A percentile compares a stretch with the other conserved stretches of the same genome.
phyloP scores from a whole-genome alignment of 148 eudicot species.

The Silene conica region DNA sequence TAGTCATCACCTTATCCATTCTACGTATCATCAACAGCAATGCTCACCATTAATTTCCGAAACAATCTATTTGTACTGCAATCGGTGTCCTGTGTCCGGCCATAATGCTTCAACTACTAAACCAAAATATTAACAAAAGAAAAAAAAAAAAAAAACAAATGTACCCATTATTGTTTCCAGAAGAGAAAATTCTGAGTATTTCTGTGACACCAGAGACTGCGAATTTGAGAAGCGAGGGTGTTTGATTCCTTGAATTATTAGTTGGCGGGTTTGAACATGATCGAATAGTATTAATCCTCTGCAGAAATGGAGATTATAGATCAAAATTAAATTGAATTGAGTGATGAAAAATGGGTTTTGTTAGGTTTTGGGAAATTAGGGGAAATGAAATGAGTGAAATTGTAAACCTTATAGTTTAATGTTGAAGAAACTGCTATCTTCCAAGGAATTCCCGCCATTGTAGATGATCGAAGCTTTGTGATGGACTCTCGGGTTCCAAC shows the following conservation, averaged over 20 bases:
- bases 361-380: neutral
- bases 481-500: neutral
- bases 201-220: constrained; percentile 44
- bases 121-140: neutral
- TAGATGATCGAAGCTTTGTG: neutral
- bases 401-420: neutral
- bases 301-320: neutral
- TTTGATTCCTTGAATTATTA: constrained; percentile 22
- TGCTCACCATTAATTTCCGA: too few relatives aligned
- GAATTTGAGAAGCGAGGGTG: constrained; percentile 37
- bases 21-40: constrained; percentile 29
- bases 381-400: neutral
- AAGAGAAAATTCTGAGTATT: constrained; percentile 52
- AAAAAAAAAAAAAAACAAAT: neutral
- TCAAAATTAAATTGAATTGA: neutral
- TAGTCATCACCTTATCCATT: constrained; percentile 24
- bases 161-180: constrained; percentile 25
- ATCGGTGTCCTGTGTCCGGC: too few relatives aligned
- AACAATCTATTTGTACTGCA: too few relatives aligned
- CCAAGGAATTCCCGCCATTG: constrained; percentile 6
- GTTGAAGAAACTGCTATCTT: neutral
- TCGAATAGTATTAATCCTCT: constrained; percentile 24
- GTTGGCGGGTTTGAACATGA: constrained; percentile 31
- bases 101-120: neutral
- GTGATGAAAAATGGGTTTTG: neutral